phyloP scores from a whole-genome alignment of 148 eudicot genomes.

The Vaccinium myrtillus region DNA sequence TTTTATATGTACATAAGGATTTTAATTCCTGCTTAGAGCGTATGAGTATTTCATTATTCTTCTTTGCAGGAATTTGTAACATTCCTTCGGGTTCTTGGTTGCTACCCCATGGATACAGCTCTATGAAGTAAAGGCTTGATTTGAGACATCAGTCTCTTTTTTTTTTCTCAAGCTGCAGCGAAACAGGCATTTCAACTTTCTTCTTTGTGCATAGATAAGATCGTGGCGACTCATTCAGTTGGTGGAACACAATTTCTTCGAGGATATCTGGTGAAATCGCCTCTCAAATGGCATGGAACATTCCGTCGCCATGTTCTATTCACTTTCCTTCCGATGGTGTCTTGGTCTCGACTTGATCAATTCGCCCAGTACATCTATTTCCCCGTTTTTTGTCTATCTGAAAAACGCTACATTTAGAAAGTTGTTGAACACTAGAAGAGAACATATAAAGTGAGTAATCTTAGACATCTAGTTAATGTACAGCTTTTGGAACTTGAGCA shows the following conservation, averaged over 20 bases:
- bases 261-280: background rate
- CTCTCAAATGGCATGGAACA: background rate
- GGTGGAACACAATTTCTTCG: background rate
- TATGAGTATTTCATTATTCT: background rate
- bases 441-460: background rate
- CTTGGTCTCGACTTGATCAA: background rate
- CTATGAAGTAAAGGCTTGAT: conserved; percentile 5
- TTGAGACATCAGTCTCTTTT: background rate
- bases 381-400: background rate
- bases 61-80: conserved; percentile 76
- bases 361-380: background rate
- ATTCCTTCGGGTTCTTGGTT: conserved; percentile 90
- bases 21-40: background rate
- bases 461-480: background rate
- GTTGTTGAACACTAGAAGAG: background rate
- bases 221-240: background rate
- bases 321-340: conserved; percentile 5
- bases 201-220: background rate
- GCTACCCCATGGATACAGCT: conserved; percentile 68
- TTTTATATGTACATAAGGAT: background rate
- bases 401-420: background rate
- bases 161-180: background rate
- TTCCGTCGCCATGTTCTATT: background rate
- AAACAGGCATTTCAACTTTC: background rate
- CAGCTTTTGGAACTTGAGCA: background rate